Evolutionary conservation across 1,284 basidiomycete species (phyloP).

Genomic region (Kalmanozyma brasiliensis): DNA sequence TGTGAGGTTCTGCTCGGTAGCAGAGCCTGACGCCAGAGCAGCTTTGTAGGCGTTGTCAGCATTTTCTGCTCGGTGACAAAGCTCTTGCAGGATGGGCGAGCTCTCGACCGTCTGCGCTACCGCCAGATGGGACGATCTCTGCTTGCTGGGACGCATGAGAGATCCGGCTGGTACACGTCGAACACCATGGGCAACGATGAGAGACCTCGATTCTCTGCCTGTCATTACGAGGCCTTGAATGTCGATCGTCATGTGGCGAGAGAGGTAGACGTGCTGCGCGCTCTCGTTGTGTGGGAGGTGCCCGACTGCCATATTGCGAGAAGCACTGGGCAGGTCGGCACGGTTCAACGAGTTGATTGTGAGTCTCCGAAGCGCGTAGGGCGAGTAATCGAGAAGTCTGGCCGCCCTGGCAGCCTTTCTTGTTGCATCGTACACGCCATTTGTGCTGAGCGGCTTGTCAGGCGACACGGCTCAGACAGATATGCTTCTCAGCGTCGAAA

Average conservation of each 20-base stretch:
- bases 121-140: too few species aligned
- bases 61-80: too few species aligned
- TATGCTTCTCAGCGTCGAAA: too few species aligned
- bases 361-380: neutral
- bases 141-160: too few species aligned
- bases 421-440: neutral
- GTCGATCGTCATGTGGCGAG: slow-evolving; percentile 5
- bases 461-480: neutral
- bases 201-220: neutral
- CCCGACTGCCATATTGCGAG: neutral
- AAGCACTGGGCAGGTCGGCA: neutral
- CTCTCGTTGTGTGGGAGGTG: too few species aligned
- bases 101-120: too few species aligned
- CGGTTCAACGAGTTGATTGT: slow-evolving; percentile 5
- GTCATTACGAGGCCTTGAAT: neutral
- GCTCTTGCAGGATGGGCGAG: too few species aligned
- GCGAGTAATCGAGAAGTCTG: neutral
- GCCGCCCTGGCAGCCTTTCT: slow-evolving; percentile 4
- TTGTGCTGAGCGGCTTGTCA: neutral
- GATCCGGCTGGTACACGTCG: neutral
- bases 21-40: too few species aligned
- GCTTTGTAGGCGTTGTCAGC: too few species aligned
- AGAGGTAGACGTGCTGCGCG: too few species aligned
- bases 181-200: slow-evolving; percentile 7
- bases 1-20: too few species aligned